Evolutionary conservation across 306 rosid species (phyloP).

Genomic region (Trifolium pratense): DNA sequence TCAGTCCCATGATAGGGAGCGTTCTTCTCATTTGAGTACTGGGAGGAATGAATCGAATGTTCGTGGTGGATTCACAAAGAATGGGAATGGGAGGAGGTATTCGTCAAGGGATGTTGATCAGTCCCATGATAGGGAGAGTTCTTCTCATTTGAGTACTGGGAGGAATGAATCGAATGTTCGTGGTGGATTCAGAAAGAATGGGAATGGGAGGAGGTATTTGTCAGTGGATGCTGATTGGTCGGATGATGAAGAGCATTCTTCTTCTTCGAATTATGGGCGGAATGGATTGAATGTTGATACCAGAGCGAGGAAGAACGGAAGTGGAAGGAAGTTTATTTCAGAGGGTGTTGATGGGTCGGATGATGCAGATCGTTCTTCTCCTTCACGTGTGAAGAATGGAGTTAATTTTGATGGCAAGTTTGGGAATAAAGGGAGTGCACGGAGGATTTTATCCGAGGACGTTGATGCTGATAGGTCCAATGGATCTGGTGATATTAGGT

Average conservation of each 20-base stretch:
- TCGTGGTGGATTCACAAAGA: constrained; percentile 44
- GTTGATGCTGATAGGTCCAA: constrained; percentile 42
- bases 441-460: constrained; percentile 39
- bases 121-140: constrained; percentile 32
- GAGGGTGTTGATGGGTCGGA: constrained; percentile 29
- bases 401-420: constrained; percentile 40
- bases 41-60: constrained; percentile 28
- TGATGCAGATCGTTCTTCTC: constrained; percentile 40
- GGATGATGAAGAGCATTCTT: constrained; percentile 21
- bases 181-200: constrained; percentile 40
- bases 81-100: constrained; percentile 42
- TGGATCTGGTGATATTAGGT: constrained; percentile 45
- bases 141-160: constrained; percentile 27
- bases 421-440: constrained; percentile 48
- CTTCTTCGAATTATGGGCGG: constrained; percentile 29
- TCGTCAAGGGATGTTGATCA: constrained; percentile 26
- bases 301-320: constrained; percentile 38
- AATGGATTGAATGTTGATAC: constrained; percentile 41
- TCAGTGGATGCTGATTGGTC: constrained; percentile 32
- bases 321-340: constrained; percentile 24
- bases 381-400: constrained; percentile 34
- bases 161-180: constrained; percentile 35
- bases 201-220: constrained; percentile 43
- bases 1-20: constrained; percentile 19
- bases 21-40: constrained; percentile 32